Evolutionary conservation across 805 yeast genomes (phyloP), one percentile per base, ranked within the genome.

Genomic region (Debaryomyces maramus): DNA sequence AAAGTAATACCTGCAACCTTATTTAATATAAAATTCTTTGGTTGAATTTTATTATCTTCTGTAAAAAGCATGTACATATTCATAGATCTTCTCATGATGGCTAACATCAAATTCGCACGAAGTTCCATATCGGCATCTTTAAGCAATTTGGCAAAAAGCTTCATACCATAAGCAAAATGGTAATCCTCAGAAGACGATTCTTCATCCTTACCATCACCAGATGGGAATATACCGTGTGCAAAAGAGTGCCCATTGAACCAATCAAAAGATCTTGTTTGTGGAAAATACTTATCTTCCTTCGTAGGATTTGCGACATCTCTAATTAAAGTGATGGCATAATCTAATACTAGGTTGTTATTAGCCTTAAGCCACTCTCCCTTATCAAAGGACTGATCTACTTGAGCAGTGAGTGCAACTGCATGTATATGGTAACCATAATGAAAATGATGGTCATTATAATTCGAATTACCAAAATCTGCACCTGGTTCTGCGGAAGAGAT

Each of bases 241-340:
- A 84, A 83, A 0, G 89, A 82, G 55, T 85, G 90, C 1, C 91
- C 91, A 51, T 76, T 76, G 55, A 65, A 85, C 87, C 87, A 85
- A 55, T 83, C 88, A 61, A 83, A 84, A 6, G 80, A 72, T 53
- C 90, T 72, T 32, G 70, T 81, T 13, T 77, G 81, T 5, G 89
- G 89, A 63, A 83, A 84, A 50, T 59, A 74, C 2, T 55, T 49
- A 50, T 85, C 90, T 4, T 61, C 54, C 11, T 63, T 65, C 5
- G 68, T 62, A 4, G 87, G 85, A 46, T 78, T 80, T 3, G 85
- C 82, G 44, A 75, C 78, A 61, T 84, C 90, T 60, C 89, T 72
- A n/a, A 81, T 56, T 40, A 84, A 66, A 10, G 77, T 64, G 34
- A 72, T 75, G 10, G 77, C 81, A 73, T 84, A 83, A 22, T 67